Evolutionary conservation across 805 yeast species (phyloP).

Genomic region (Naumovozyma baii): DNA sequence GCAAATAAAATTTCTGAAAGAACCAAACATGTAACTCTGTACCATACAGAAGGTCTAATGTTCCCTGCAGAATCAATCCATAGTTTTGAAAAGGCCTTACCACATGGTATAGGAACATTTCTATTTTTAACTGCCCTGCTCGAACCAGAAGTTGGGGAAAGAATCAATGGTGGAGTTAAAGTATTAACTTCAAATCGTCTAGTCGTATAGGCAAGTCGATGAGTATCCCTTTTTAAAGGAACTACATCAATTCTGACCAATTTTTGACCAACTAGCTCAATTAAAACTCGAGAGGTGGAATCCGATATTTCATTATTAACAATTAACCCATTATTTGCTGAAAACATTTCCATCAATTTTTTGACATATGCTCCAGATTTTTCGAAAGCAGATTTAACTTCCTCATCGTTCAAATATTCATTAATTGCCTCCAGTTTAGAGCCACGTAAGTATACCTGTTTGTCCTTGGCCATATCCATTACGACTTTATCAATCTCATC

Average conservation of each 20-base stretch:
- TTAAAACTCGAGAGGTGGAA: constrained; percentile 51
- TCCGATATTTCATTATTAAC: constrained; percentile 49
- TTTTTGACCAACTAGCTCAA: constrained; percentile 42
- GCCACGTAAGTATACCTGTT: constrained; percentile 44
- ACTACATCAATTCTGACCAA: constrained; percentile 40
- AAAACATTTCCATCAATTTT: constrained; percentile 33
- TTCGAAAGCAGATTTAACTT: constrained; percentile 32
- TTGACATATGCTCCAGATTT: constrained; percentile 40
- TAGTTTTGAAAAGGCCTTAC: constrained; percentile 51
- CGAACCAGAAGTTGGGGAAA: constrained; percentile 27
- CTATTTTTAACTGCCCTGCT: constrained; percentile 3
- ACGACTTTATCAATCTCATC: constrained; percentile 42
- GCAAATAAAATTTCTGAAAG: constrained; percentile 37
- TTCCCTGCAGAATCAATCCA: constrained; percentile 66
- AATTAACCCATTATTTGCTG: constrained; percentile 42
- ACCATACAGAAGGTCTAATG: constrained; percentile 55
- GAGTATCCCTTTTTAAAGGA: constrained; percentile 41
- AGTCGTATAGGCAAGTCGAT: constrained; percentile 63
- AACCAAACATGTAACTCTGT: constrained; percentile 39
- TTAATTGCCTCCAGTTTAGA: constrained; percentile 30
- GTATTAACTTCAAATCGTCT: constrained; percentile 57
- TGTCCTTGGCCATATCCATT: constrained; percentile 38
- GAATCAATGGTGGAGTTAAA: constrained; percentile 56
- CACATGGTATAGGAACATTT: constrained; percentile 42
- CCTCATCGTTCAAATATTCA: constrained; percentile 24